Base-by-base conservation (phyloP, 2,329 filamentous ascomycete genomes). In the Phialophora verrucosa region DNA sequence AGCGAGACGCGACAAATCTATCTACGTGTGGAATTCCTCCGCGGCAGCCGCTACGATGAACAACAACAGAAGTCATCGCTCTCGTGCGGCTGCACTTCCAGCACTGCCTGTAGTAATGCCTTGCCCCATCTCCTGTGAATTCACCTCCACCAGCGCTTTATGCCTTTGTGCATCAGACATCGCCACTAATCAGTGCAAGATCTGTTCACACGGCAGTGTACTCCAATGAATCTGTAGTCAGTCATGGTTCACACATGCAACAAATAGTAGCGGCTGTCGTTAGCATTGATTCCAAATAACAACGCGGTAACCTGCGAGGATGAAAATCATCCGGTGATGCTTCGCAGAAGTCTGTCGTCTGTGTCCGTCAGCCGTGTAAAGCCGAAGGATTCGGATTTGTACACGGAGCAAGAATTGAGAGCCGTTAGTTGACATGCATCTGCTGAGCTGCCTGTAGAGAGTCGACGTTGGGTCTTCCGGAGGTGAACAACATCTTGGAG, bases 1-100 rank as follows among this genome's bases (percentile, higher is more conserved):
- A 56, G 55, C 31, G 60, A 49, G 55, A 63, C 66, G 53, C 63
- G 59, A 62, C 54, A 65, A 65, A 54, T 62, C 66, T 68, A 68
- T 68, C 58, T 68, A 68, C 56, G 59, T 59, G 55, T 27, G 14
- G 44, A 42, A 32, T 53, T 42, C 31, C 14, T 54, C 32, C 58
- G 42, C 50, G 31, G 59, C 59, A 35, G 31, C 44, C 20, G 17
- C 27, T 31, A 27, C n/a, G 5, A n/a, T 25, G 35, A 50, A 59
- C 25, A 58, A 27, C 32, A 47, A 20, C 25, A 44, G 12, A 59
- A 23, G 38, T 32, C 42, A 32, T 60, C 35, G 58, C 29, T 51
- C 23, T 50, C 47, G 35, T 25, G 25, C 25, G 27, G 58, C 44
- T 23, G 17, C n/a, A 51, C 32, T 10, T 14, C 49, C 8, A 4